Base-by-base conservation (phyloP, 2,329 filamentous ascomycete genomes). In the Catunica adiposa region DNA sequence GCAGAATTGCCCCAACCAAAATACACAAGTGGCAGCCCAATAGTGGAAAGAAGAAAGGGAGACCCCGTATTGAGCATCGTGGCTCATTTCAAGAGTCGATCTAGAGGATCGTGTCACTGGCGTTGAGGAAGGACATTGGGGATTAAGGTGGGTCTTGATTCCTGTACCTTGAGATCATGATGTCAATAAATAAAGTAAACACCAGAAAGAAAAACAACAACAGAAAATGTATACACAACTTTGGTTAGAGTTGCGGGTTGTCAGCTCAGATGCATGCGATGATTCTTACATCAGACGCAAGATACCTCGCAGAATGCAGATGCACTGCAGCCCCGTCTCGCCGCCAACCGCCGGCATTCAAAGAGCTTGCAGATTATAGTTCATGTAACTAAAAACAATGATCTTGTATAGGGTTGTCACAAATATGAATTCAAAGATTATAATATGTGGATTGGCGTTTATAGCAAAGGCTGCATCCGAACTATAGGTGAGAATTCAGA, bases 221-320 rank as follows among this genome's bases (percentile, higher is more conserved):
- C 20, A 22, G 40, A 44, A n/a, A 44, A 17, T 22, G 40, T 15
- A 17, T 11, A 5, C 29, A 34, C 5, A 5, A 11, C 5, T 34
- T 11, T 34, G 29, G 29, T 34, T n/a, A n/a, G n/a, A n/a, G n/a
- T n/a, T n/a, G n/a, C n/a, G n/a, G n/a, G n/a, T 34, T 34, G 11
- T 11, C 5, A 11, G 29, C 29, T 5, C 29, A 34, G 29, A 34
- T 11, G 11, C 11, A 5, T 5, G 11, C 29, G 29, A 44, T 22
- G 15, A 11, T 44, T 22, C 40, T 15, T 44, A 44, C 40, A 44
- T 44, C 15, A 44, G 40, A 44, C 40, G 40, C 20, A 44, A 44
- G 40, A n/a, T 44, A 44, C 20, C 40, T 44, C 40, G 40, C 40
- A 44, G 40, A 44, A 44, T 44, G 40, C 40, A 44, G 40, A 44